Conservation (phyloP, 1,284 basidiomycete genomes). For the Abortiporus biennis region DNA sequence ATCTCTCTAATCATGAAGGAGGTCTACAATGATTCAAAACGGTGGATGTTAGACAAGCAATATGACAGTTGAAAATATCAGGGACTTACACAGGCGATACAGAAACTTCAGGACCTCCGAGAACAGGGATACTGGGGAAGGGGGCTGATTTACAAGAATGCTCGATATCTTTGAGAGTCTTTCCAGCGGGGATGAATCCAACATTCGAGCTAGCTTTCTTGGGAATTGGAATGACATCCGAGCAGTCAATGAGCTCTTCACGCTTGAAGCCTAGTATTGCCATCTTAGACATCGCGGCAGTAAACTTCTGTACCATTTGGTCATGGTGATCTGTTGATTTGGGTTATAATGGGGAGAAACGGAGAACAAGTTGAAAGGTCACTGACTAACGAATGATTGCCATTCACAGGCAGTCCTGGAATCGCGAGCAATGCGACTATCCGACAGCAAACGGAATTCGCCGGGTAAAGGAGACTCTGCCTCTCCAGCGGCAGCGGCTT, state of each 20-base stretch:
- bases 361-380: background rate
- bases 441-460: slow-evolving; percentile 35
- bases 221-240: slow-evolving; percentile 8
- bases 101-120: slow-evolving; percentile 3
- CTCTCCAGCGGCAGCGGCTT: slow-evolving; percentile 27
- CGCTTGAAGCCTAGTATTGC: slow-evolving; percentile 3
- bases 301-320: slow-evolving; percentile 5
- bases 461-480: slow-evolving; percentile 28
- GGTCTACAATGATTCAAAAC: too few species aligned
- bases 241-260: slow-evolving; percentile 4
- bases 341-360: too few species aligned
- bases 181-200: background rate
- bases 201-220: background rate
- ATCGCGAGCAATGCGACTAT: slow-evolving; percentile 28
- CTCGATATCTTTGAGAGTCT: background rate
- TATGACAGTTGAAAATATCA: too few species aligned
- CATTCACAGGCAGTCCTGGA: slow-evolving; percentile 12
- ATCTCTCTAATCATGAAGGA: too few species aligned
- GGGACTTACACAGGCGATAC: slow-evolving; percentile 9
- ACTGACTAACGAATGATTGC: slow-evolving; percentile 10
- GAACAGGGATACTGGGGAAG: slow-evolving; percentile 6
- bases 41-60: too few species aligned
- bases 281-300: slow-evolving; percentile 6
- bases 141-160: slow-evolving; percentile 2
- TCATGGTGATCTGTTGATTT: too few species aligned